Evolutionary conservation across 2,329 filamentous ascomycete genomes (phyloP).

Genomic region (Diplodia corticola): DNA sequence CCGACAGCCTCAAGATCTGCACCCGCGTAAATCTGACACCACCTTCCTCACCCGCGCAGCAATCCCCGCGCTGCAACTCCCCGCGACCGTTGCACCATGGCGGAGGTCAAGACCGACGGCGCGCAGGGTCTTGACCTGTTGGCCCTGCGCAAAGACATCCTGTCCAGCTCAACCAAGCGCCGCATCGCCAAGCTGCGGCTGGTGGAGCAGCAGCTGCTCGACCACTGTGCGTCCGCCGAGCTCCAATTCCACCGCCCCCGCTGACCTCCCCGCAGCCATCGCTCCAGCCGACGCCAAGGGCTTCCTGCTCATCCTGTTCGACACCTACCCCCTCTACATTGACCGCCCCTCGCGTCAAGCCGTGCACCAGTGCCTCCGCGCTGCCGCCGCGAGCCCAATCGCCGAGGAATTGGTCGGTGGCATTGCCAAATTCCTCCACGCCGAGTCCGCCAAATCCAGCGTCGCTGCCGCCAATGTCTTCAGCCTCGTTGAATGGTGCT

Average conservation of each 20-base stretch:
- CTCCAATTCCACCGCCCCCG: conserved; percentile 35
- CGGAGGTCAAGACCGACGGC: conserved; percentile 39
- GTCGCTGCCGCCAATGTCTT: conserved; percentile 82
- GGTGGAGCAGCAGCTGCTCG: conserved; percentile 46
- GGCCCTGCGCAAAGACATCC: conserved; percentile 43
- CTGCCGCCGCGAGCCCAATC: conserved; percentile 62
- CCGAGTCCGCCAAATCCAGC: conserved; percentile 72
- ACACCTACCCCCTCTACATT: conserved; percentile 82
- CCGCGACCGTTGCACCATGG: conserved; percentile 30
- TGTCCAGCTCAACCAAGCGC: conserved; percentile 52
- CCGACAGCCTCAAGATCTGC: conserved; percentile 18
- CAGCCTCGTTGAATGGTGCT: conserved; percentile 88
- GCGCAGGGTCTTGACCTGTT: conserved; percentile 36
- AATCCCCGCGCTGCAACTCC: not conserved
- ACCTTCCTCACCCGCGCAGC: conserved; percentile 7
- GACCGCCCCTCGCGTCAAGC: conserved; percentile 82
- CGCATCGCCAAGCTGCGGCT: conserved; percentile 47
- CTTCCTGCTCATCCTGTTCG: conserved; percentile 74
- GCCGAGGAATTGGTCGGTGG: conserved; percentile 59
- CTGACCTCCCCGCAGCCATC: conserved; percentile 36
- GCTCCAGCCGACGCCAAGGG: conserved; percentile 47
- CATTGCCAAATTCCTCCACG: conserved; percentile 66
- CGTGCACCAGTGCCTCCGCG: conserved; percentile 75
- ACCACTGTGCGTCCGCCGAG: conserved; percentile 48
- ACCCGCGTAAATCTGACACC: conserved; percentile 21